Conservation (phyloP, 108 stramenopile genomes). For the Cylindrotheca fusiformis region DNA sequence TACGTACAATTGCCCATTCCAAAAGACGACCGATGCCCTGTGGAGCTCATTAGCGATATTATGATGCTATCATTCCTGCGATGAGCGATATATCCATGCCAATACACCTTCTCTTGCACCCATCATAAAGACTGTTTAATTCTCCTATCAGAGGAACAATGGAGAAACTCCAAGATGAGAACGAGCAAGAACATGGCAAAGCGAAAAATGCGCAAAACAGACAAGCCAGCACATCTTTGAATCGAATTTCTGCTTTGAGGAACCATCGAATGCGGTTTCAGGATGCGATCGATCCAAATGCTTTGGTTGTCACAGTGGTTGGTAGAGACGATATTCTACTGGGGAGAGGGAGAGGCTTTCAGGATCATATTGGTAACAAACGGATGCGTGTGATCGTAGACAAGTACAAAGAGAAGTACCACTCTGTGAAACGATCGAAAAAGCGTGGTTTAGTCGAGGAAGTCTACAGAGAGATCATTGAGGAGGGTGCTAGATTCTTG, state of each 20-base stretch:
- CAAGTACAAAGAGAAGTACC: constrained; percentile 6
- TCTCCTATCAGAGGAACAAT: too few relatives aligned
- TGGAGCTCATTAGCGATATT: too few relatives aligned
- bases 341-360: constrained; percentile 6
- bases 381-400: constrained; percentile 1
- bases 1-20: too few relatives aligned
- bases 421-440: background rate
- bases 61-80: too few relatives aligned
- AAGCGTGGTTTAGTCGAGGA: background rate
- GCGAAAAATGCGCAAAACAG: background rate
- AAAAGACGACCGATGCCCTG: too few relatives aligned
- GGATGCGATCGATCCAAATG: background rate
- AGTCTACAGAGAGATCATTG: background rate
- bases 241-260: background rate
- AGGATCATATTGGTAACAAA: constrained; percentile 7
- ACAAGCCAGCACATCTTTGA: background rate
- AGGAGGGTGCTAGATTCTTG: background rate
- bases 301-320: background rate
- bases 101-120: background rate
- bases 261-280: background rate
- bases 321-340: constrained; percentile 3
- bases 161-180: too few relatives aligned
- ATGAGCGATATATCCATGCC: background rate
- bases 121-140: too few relatives aligned
- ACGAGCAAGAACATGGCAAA: too few relatives aligned